phyloP scores from a whole-genome alignment of 2,329 filamentous ascomycete species.

The Neopestalotiopsis sp. region DNA sequence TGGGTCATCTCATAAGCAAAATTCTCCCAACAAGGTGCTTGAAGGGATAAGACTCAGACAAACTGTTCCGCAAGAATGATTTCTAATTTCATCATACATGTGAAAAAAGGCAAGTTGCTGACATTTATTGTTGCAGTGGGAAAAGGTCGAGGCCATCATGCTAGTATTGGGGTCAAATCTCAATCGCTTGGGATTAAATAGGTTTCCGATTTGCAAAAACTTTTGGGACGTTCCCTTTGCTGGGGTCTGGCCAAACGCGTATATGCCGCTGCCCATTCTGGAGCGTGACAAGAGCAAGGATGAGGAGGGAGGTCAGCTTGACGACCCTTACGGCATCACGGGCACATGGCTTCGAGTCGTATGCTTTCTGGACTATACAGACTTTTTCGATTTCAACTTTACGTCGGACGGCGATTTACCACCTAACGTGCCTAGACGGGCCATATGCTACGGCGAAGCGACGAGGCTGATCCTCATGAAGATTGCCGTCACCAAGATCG shows the following conservation, averaged over 20 bases:
- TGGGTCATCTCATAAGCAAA: too few species aligned
- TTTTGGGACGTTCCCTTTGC: constrained; percentile 63
- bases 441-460: constrained; percentile 69
- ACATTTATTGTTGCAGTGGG: constrained; percentile 54
- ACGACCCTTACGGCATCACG: constrained; percentile 74
- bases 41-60: too few species aligned
- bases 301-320: constrained; percentile 50
- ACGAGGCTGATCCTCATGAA: constrained; percentile 74
- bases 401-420: constrained; percentile 46
- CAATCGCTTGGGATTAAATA: constrained; percentile 49
- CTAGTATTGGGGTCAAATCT: constrained; percentile 71
- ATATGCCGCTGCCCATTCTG: constrained; percentile 41
- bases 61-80: too few species aligned
- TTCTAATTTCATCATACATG: too few species aligned
- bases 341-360: constrained; percentile 73
- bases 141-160: constrained; percentile 78
- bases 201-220: constrained; percentile 51
- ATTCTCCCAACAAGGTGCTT: too few species aligned
- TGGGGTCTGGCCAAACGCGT: constrained; percentile 60
- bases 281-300: constrained; percentile 43
- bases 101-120: too few species aligned
- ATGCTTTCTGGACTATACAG: constrained; percentile 69
- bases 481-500: constrained; percentile 65
- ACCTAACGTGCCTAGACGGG: constrained; percentile 50
- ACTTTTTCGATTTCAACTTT: constrained; percentile 78